Evolutionary conservation across 495 filamentous ascomycete species (phyloP).

Genomic region (Penicillium malachiteum): DNA sequence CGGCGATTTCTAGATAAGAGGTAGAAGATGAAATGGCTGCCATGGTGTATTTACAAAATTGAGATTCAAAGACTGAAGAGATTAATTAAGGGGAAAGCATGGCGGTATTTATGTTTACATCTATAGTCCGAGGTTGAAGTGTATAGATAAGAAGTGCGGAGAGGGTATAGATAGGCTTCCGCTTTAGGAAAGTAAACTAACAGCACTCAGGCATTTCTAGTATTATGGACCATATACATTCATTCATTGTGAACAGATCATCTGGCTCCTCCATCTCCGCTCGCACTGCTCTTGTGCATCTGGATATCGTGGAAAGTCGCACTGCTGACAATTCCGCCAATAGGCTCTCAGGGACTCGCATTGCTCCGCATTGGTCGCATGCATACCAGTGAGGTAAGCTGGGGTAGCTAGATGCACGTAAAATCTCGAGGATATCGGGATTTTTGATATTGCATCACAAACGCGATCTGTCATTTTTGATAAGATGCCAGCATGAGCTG

Average conservation of each 20-base stretch:
- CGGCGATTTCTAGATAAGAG: constrained; percentile 26
- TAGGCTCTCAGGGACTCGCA: constrained; percentile 26
- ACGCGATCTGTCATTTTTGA: constrained; percentile 22
- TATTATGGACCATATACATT: too few relatives aligned
- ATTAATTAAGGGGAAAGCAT: not conserved
- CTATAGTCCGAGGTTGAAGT: not conserved
- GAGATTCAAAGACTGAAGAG: not conserved
- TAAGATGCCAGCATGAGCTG: constrained; percentile 9
- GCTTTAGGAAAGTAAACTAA: constrained; percentile 19
- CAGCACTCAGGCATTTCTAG: not conserved
- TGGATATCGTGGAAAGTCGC: constrained; percentile 32
- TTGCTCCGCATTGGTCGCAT: constrained; percentile 19
- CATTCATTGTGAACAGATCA: constrained; percentile 6
- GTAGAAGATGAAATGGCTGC: constrained; percentile 1
- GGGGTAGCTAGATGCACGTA: constrained; percentile 32
- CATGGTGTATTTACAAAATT: not conserved
- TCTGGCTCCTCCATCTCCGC: constrained; percentile 19
- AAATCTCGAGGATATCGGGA: constrained; percentile 25
- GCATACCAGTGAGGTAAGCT: constrained; percentile 23
- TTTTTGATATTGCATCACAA: constrained; percentile 21
- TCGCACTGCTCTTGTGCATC: constrained; percentile 31
- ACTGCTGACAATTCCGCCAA: constrained; percentile 29
- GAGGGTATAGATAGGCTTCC: constrained; percentile 17
- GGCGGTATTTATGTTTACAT: constrained; percentile 5
- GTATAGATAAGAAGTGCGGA: constrained; percentile 19